These are phyloP conservation scores for Ananas comosus DNA, from an alignment of 176 grass and related monocot species.

Conservation along the genomic window DNA sequence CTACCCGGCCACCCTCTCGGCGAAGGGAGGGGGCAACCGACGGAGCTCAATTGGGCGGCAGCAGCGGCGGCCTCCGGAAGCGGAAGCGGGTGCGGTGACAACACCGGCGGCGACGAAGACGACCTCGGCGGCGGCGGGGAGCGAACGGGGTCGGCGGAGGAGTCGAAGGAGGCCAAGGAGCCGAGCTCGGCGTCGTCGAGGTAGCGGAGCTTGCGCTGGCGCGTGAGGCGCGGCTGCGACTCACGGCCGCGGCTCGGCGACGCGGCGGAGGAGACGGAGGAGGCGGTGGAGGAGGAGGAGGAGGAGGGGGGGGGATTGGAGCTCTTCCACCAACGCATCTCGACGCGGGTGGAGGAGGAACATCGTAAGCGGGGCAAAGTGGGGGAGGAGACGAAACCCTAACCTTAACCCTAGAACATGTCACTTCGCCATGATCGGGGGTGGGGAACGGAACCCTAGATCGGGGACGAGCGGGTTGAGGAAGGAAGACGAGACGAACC, in stretches of 20 bases:
- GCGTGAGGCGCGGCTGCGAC: conserved; percentile 42
- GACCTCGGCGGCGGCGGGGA: conserved; percentile 24
- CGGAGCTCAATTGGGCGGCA: not conserved
- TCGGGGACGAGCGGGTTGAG: not conserved
- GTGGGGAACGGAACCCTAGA: not conserved
- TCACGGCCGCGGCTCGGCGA: conserved; percentile 18
- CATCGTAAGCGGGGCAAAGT: not conserved
- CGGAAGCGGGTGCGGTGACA: conserved; percentile 35
- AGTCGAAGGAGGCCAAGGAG: conserved; percentile 10
- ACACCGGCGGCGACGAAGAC: conserved; percentile 48
- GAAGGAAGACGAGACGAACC: not conserved
- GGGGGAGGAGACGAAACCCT: not conserved
- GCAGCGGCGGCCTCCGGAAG: conserved; percentile 25
- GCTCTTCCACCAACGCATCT: conserved; percentile 4
- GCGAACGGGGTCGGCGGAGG: conserved; percentile 33
- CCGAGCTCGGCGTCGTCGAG: conserved; percentile 4
- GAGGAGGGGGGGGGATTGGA: not conserved
- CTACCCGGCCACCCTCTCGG: conserved; percentile 1
- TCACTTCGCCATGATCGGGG: not conserved
- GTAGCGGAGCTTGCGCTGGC: conserved; percentile 33
- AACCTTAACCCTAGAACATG: not conserved
- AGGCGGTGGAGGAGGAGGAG: not conserved
- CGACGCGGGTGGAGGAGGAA: not conserved
- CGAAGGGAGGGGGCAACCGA: conserved; percentile 29
- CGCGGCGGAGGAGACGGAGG: not conserved